Conservation (phyloP, 139 green algal genomes). For the Marvania coccoides region DNA sequence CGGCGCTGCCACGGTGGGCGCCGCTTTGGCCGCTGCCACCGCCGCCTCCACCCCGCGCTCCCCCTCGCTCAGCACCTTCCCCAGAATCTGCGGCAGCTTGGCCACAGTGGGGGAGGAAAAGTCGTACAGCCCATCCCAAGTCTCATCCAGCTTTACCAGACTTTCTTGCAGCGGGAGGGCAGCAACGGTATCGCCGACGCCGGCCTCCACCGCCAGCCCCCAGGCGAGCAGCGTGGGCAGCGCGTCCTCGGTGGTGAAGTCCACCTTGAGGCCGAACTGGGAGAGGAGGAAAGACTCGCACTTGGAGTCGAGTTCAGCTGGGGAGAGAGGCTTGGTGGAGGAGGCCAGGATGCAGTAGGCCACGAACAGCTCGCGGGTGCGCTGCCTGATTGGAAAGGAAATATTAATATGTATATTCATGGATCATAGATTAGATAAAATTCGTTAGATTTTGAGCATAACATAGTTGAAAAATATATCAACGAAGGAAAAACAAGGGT, state of each 20-base stretch:
- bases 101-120: not conserved
- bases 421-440: too few species aligned
- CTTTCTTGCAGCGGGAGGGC: not conserved
- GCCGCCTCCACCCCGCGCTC: too few species aligned
- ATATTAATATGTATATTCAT: too few species aligned
- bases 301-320: slow-evolving; percentile 24
- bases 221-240: slow-evolving; percentile 37
- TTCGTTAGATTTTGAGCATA: too few species aligned
- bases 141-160: not conserved
- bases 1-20: not conserved
- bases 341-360: slow-evolving; percentile 27
- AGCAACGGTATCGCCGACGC: not conserved
- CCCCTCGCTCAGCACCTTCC: not conserved
- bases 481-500: too few species aligned
- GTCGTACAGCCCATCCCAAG: not conserved
- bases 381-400: slow-evolving; percentile 3
- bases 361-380: slow-evolving; percentile 19
- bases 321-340: not conserved
- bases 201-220: slow-evolving; percentile 20
- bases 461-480: too few species aligned
- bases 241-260: slow-evolving; percentile 45
- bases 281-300: slow-evolving; percentile 35
- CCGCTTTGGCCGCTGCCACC: not conserved
- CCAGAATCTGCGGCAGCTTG: not conserved
- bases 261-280: slow-evolving; percentile 38